These are phyloP conservation scores for Leishmania major DNA, from an alignment of 208 protist species.

Conservation along the genomic window DNA sequence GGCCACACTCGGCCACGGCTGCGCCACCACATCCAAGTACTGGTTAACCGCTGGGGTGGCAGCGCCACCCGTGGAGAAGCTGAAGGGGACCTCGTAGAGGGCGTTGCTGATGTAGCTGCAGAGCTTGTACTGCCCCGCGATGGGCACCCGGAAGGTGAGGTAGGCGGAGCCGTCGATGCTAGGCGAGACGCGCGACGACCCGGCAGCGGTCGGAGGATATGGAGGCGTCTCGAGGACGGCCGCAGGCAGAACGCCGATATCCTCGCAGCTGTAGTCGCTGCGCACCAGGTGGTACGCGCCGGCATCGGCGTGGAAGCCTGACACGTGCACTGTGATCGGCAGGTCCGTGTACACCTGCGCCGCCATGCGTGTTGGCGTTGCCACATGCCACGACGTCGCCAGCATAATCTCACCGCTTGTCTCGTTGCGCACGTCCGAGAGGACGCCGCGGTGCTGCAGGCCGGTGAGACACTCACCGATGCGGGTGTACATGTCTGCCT, in stretches of 20 bases:
- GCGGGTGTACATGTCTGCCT: constrained; percentile 34
- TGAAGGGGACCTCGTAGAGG: constrained; percentile 51
- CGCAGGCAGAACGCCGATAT: constrained; percentile 26
- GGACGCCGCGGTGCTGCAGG: constrained; percentile 18
- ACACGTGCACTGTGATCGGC: constrained; percentile 24
- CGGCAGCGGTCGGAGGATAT: not conserved
- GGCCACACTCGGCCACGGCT: constrained; percentile 13
- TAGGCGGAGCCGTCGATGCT: not conserved
- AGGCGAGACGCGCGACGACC: not conserved
- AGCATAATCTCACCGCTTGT: constrained; percentile 37
- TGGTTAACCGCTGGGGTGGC: constrained; percentile 5
- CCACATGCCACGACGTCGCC: constrained; percentile 39
- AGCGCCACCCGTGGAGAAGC: constrained; percentile 17
- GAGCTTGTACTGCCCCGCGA: constrained; percentile 53
- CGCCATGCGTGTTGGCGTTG: constrained; percentile 18
- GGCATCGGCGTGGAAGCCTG: constrained; percentile 25
- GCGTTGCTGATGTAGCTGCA: constrained; percentile 41
- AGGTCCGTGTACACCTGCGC: constrained; percentile 19
- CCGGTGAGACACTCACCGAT: constrained; percentile 40
- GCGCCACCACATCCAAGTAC: constrained; percentile 14
- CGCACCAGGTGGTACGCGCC: constrained; percentile 29
- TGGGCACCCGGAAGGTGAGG: constrained; percentile 43
- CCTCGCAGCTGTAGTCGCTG: constrained; percentile 26
- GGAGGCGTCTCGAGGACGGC: not conserved
- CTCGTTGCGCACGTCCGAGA: constrained; percentile 40